Percentiles rank a stretch among this genome's conserved stretches.
phyloP scores from a whole-genome alignment of 2,329 filamentous ascomycete genomes.

The Colletotrichum sp. region DNA sequence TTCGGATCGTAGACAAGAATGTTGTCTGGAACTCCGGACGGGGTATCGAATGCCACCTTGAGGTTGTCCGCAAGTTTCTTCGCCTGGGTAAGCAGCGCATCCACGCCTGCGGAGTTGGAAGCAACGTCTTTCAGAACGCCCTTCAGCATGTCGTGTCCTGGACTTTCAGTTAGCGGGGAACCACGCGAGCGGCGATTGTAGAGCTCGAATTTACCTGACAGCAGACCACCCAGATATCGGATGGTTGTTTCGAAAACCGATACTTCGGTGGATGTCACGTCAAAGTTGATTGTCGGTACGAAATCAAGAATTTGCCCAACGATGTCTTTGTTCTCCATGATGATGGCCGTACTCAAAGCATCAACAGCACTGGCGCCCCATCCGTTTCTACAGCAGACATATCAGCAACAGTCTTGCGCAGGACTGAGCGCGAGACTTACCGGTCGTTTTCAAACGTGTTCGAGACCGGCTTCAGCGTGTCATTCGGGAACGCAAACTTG shows the following conservation, averaged over 20 bases:
- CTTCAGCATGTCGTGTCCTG: conserved; percentile 73
- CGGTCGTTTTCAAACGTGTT: conserved; percentile 72
- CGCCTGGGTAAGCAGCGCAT: conserved; percentile 70
- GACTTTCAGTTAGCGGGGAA: not conserved
- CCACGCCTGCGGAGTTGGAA: conserved; percentile 49
- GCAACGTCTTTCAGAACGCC: conserved; percentile 65
- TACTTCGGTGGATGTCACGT: conserved; percentile 62
- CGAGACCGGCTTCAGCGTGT: conserved; percentile 73
- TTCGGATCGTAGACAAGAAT: conserved; percentile 64
- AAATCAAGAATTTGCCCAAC: conserved; percentile 75
- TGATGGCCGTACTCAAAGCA: conserved; percentile 77
- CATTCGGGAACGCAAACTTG: conserved; percentile 77
- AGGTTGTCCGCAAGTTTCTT: conserved; percentile 73
- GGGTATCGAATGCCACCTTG: conserved; percentile 79
- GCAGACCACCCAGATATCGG: conserved; percentile 80
- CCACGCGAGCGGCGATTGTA: not conserved
- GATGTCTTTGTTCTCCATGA: conserved; percentile 74
- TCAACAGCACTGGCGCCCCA: conserved; percentile 89
- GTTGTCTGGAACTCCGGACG: conserved; percentile 77
- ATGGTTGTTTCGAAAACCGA: conserved; percentile 93
- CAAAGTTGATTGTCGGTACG: conserved; percentile 75
- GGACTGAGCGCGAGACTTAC: conserved; percentile 44
- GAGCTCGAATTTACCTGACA: conserved; percentile 62
- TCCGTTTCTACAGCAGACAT: conserved; percentile 63
- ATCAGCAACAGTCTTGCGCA: conserved; percentile 19